These are phyloP conservation scores for Xylaria nigripes DNA, from an alignment of 495 filamentous ascomycete genomes.

Conservation along the genomic window DNA sequence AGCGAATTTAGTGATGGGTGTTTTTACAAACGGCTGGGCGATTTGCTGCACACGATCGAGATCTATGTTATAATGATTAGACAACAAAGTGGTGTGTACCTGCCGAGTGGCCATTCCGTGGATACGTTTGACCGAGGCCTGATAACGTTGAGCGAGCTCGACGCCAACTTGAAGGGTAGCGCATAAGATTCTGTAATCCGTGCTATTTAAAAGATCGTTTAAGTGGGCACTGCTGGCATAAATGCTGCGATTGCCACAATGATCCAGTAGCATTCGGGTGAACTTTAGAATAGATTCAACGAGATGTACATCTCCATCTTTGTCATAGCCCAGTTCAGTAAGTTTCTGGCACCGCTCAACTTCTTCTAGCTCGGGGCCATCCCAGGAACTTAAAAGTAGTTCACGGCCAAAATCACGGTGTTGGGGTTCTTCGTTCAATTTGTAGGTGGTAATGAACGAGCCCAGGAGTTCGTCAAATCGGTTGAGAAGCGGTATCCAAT, in stretches of 20 bases:
- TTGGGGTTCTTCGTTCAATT: slow-evolving; percentile 73
- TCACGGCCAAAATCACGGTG: slow-evolving; percentile 59
- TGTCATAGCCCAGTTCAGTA: slow-evolving; percentile 50
- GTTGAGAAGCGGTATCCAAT: slow-evolving; percentile 95
- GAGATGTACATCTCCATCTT: slow-evolving; percentile 71
- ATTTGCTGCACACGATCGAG: slow-evolving; percentile 79
- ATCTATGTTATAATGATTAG: slow-evolving; percentile 90
- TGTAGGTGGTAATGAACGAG: slow-evolving; percentile 71
- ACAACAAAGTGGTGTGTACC: slow-evolving; percentile 63
- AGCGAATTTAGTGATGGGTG: slow-evolving; percentile 35
- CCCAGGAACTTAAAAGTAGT: slow-evolving; percentile 46
- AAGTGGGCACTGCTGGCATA: slow-evolving; percentile 86
- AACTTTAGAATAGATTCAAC: slow-evolving; percentile 74
- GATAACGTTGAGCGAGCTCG: slow-evolving; percentile 83
- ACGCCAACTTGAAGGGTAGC: slow-evolving; percentile 67
- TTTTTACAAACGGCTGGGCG: slow-evolving; percentile 72
- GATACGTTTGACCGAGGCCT: slow-evolving; percentile 71
- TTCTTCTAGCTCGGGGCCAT: slow-evolving; percentile 31
- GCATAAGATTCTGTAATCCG: slow-evolving; percentile 66
- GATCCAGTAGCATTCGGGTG: slow-evolving; percentile 77
- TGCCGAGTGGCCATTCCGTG: slow-evolving; percentile 44
- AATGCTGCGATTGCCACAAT: slow-evolving; percentile 93
- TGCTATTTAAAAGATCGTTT: slow-evolving; percentile 79
- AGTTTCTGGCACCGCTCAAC: slow-evolving; percentile 41
- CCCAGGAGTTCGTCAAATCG: slow-evolving; percentile 87